These are phyloP conservation scores for Diutina neorugosa DNA, from an alignment of 1,139 yeast genomes.

Conservation along the genomic window DNA sequence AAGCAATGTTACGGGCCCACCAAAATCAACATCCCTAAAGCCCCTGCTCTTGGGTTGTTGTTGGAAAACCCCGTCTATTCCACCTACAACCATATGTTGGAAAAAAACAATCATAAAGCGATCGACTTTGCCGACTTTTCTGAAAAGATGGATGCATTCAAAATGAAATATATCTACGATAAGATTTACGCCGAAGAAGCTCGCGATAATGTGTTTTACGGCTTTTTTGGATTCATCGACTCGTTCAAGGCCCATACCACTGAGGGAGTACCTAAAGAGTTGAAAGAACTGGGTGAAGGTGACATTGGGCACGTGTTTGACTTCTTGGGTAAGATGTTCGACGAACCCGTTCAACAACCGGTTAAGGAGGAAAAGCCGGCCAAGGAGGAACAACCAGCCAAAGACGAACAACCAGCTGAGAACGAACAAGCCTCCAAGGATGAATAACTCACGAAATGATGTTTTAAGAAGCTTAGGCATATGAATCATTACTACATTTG, in stretches of 20 bases:
- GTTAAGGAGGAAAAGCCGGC: neutral
- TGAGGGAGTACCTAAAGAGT: slow-evolving; percentile 7
- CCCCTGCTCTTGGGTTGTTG: slow-evolving; percentile 88
- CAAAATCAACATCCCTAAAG: slow-evolving; percentile 87
- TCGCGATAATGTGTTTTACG: slow-evolving; percentile 76
- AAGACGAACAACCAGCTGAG: neutral
- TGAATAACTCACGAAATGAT: too few relatives aligned
- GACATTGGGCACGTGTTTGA: slow-evolving; percentile 43
- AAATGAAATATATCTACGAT: slow-evolving; percentile 80
- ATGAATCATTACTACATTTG: too few relatives aligned
- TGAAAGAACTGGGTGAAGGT: neutral
- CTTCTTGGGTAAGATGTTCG: slow-evolving; percentile 46
- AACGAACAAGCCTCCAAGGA: too few relatives aligned
- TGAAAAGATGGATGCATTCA: slow-evolving; percentile 71
- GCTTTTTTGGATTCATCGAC: slow-evolving; percentile 83
- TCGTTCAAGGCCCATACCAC: slow-evolving; percentile 33
- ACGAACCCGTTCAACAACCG: neutral
- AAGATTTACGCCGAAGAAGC: slow-evolving; percentile 85
- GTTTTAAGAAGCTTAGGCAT: too few relatives aligned
- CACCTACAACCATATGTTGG: slow-evolving; percentile 62
- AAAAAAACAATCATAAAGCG: slow-evolving; percentile 68
- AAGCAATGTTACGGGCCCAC: slow-evolving; percentile 64
- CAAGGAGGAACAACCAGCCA: neutral
- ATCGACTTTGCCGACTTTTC: slow-evolving; percentile 60
- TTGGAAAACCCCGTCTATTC: slow-evolving; percentile 90